Base-by-base conservation (phyloP, 1,139 yeast genomes). In the Pichia sp. region DNA sequence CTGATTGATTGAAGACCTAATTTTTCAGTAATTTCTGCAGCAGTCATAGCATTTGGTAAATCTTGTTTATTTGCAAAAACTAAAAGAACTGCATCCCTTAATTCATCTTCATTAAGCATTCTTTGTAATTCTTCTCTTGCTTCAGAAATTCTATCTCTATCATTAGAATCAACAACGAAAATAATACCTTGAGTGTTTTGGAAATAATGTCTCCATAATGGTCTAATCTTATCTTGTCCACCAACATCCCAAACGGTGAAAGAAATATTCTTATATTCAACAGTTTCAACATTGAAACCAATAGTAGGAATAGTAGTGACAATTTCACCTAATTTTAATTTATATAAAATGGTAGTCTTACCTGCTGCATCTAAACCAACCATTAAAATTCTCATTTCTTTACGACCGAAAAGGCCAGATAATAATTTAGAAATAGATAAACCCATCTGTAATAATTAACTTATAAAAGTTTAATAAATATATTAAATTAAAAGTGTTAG, bases 241-340 rank as follows among this genome's bases (percentile, higher is more conserved):
- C 95, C 95, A 63, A 87, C 95, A 78, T 87, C 95, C 96, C 96
- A 87, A 56, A 87, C 95, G 54, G 95, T 87, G 75, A 87, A 87
- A 40, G 94, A 82, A 67, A 87, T 86, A 81, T 87, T 87, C 76
- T 86, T 86, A 77, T 87, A 87, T 72, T 87, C 95, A 60, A 87
- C 94, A 54, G 95, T 87, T 71, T 87, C 96, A 57, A 87, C 96
- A 68, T 87, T 87, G 81, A 87, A 87, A 62, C 95, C 96, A 67
- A 87, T 86, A 57, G 95, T 87, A 66, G 96, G 95, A 64, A 87
- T 86, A 49, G 96, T 87, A 62, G 95, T 86, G 65, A 87, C 95
- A 61, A 87, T 85, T 72, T 86, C 95, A 65, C 95, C 95, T 63
- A 86, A 80, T 70, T 86, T 86, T 69, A 86, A 78, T 72, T 86